A percentile compares a stretch with the other conserved stretches of the same genome.
phyloP scores from a whole-genome alignment of 108 stramenopile species.

The Discostella stelligeroides region DNA sequence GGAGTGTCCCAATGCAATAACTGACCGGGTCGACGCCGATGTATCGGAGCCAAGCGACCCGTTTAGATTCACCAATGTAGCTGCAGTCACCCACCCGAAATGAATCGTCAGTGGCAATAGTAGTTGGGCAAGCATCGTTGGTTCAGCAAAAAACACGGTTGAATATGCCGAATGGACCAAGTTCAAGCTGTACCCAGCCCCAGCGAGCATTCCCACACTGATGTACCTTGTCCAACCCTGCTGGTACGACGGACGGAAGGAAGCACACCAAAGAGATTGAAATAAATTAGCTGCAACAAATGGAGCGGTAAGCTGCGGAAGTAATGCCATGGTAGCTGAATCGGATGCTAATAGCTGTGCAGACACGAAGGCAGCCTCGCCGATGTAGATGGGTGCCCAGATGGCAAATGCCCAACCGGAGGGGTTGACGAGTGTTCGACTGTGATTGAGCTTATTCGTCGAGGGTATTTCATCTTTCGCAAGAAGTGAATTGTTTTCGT shows the following conservation, averaged over 20 bases:
- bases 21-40: conserved; percentile 22
- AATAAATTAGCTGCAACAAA: conserved; percentile 65
- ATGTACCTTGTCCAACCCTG: conserved; percentile 59
- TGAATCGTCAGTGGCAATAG: conserved; percentile 62
- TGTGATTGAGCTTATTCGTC: conserved; percentile 17
- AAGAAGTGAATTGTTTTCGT: conserved; percentile 4
- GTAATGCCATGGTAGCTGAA: conserved; percentile 14
- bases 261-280: conserved; percentile 73
- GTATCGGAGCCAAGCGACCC: conserved; percentile 54
- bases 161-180: conserved; percentile 45
- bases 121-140: conserved; percentile 19
- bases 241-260: conserved; percentile 64
- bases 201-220: conserved; percentile 54
- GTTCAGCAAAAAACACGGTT: conserved; percentile 18
- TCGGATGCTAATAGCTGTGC: conserved; percentile 47
- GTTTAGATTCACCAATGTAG: conserved; percentile 76
- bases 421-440: conserved; percentile 63
- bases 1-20: conserved; percentile 57
- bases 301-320: conserved; percentile 54
- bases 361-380: conserved; percentile 58
- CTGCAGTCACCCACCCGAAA: conserved; percentile 79
- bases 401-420: conserved; percentile 80
- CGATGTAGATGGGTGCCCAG: conserved; percentile 80
- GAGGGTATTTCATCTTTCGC: conserved; percentile 6
- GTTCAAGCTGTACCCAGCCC: conserved; percentile 64